phyloP scores from a whole-genome alignment of 73 alveolate species.

The Paramecium tetraurelia region DNA sequence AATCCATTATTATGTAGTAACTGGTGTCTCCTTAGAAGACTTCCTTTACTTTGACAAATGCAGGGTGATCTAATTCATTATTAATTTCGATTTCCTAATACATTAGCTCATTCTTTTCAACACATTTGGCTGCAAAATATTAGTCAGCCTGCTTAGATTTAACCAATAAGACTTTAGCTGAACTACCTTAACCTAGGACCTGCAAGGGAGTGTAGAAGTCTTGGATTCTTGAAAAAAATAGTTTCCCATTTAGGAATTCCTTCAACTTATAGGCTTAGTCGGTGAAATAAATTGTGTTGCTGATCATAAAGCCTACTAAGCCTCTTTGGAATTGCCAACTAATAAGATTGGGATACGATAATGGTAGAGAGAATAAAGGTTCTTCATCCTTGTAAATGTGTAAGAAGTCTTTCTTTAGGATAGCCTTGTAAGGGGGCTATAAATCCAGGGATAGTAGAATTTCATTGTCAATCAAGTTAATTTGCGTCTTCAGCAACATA shows the following conservation, averaged over 20 bases:
- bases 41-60: slow-evolving; percentile 48
- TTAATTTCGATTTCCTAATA: slow-evolving; percentile 41
- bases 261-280: background rate
- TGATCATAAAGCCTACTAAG: background rate
- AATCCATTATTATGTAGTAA: slow-evolving; percentile 55
- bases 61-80: slow-evolving; percentile 35
- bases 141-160: slow-evolving; percentile 23
- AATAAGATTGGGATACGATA: background rate
- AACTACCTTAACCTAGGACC: slow-evolving; percentile 22
- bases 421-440: slow-evolving; percentile 23
- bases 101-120: slow-evolving; percentile 48
- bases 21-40: slow-evolving; percentile 58
- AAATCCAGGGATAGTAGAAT: background rate
- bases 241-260: background rate
- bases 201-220: slow-evolving; percentile 12
- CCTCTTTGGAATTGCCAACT: background rate
- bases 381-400: slow-evolving; percentile 16
- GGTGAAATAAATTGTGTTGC: background rate
- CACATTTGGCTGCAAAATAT: slow-evolving; percentile 59
- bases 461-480: background rate
- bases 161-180: slow-evolving; percentile 12
- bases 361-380: background rate
- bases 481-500: background rate
- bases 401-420: slow-evolving; percentile 29
- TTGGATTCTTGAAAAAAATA: background rate